Evolutionary conservation across 2,329 filamentous ascomycete species (phyloP).

Genomic region (Penicillium sp.): DNA sequence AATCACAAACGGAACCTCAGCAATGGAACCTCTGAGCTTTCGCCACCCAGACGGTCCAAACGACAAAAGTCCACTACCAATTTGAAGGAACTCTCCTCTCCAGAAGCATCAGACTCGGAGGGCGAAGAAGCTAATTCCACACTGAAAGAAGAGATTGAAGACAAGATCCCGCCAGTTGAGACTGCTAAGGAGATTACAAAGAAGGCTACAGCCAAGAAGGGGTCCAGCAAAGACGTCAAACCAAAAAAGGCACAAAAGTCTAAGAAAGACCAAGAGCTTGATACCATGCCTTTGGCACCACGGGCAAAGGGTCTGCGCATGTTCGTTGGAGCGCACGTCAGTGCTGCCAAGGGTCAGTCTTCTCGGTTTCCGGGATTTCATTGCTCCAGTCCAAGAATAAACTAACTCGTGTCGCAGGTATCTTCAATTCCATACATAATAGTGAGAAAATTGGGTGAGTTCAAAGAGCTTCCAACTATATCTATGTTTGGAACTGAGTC

Average conservation of each 20-base stretch:
- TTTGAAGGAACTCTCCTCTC: slow-evolving; percentile 19
- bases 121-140: slow-evolving; percentile 7
- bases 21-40: slow-evolving; percentile 22
- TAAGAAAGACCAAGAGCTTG: slow-evolving; percentile 55
- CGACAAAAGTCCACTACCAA: slow-evolving; percentile 27
- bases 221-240: slow-evolving; percentile 30
- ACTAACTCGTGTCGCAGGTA: slow-evolving; percentile 54
- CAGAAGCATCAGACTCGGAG: slow-evolving; percentile 20
- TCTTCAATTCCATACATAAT: slow-evolving; percentile 83
- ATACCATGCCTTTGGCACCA: slow-evolving; percentile 62
- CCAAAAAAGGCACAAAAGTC: slow-evolving; percentile 54
- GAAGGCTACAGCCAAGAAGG: slow-evolving; percentile 15
- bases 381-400: slow-evolving; percentile 10
- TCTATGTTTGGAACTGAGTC: not conserved
- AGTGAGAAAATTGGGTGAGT: slow-evolving; percentile 67
- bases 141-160: slow-evolving; percentile 8
- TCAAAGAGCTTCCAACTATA: not conserved
- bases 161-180: slow-evolving; percentile 2
- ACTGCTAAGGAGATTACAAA: slow-evolving; percentile 15
- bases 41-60: slow-evolving; percentile 33
- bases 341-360: slow-evolving; percentile 72
- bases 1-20: slow-evolving; percentile 32
- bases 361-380: not conserved
- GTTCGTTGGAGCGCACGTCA: slow-evolving; percentile 90
- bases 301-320: slow-evolving; percentile 73